Percentiles rank a stretch among this genome's conserved stretches.
phyloP scores from a whole-genome alignment of 345 rosid genomes.

The Anastatica hierochuntica region DNA sequence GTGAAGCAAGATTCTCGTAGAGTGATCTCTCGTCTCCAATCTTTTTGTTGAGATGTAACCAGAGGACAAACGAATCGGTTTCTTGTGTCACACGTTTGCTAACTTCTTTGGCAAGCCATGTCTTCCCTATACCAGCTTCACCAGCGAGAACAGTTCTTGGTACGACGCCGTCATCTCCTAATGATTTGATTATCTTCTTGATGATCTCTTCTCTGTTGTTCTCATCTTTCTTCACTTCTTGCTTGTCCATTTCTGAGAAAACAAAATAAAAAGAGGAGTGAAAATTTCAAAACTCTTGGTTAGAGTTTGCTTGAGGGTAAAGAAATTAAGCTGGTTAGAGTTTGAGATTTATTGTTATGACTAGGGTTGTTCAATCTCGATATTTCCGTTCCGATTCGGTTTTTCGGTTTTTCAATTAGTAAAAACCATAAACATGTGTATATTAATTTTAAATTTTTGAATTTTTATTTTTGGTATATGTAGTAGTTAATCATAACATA shows the following conservation, averaged over 20 bases:
- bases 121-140: slow-evolving; percentile 28
- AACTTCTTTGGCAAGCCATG: slow-evolving; percentile 23
- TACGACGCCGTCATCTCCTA: background rate
- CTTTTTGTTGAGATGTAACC: slow-evolving; percentile 22
- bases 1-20: slow-evolving; percentile 25
- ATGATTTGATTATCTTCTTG: background rate
- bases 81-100: background rate
- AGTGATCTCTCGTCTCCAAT: slow-evolving; percentile 4
- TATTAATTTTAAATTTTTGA: too few relatives aligned
- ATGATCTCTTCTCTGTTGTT: background rate
- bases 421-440: too few relatives aligned
- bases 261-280: too few relatives aligned
- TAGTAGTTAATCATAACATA: too few relatives aligned
- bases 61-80: background rate
- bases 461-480: too few relatives aligned
- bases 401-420: too few relatives aligned
- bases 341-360: too few relatives aligned
- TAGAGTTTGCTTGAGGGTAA: background rate
- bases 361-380: too few relatives aligned
- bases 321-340: background rate
- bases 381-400: too few relatives aligned
- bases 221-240: slow-evolving; percentile 8
- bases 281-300: background rate
- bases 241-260: slow-evolving; percentile 3
- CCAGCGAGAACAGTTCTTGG: slow-evolving; percentile 20